Percentiles rank a stretch among this genome's conserved stretches.
phyloP scores from a whole-genome alignment of 2,329 filamentous ascomycete species.

The Alternaria incomplexa region DNA sequence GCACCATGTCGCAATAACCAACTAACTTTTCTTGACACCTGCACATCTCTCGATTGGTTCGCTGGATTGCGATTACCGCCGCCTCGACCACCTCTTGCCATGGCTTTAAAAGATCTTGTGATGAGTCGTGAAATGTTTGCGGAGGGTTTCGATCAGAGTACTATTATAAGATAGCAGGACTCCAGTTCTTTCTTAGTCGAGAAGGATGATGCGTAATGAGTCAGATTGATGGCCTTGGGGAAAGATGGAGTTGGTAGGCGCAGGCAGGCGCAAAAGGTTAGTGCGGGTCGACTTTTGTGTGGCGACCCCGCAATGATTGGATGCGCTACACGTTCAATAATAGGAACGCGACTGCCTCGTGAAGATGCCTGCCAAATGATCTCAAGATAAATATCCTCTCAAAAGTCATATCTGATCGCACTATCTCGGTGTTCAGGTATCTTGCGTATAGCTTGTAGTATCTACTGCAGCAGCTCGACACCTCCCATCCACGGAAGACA shows the following conservation, averaged over 20 bases:
- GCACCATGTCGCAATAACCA: slow-evolving; percentile 68
- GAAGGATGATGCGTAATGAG: slow-evolving; percentile 12
- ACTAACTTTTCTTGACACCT: slow-evolving; percentile 58
- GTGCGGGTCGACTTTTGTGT: slow-evolving; percentile 3
- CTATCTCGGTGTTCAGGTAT: background rate
- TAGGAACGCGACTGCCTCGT: background rate
- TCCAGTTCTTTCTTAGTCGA: background rate
- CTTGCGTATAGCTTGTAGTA: background rate
- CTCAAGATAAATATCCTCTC: background rate
- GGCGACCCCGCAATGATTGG: slow-evolving; percentile 1
- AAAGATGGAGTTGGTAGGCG: background rate
- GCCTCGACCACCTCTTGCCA: slow-evolving; percentile 41
- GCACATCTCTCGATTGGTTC: slow-evolving; percentile 51
- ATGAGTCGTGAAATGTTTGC: slow-evolving; percentile 29
- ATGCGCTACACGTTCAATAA: background rate
- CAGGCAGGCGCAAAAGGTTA: slow-evolving; percentile 5
- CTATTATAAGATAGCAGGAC: background rate
- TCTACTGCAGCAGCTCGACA: background rate
- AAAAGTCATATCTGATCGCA: background rate
- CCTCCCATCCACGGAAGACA: background rate
- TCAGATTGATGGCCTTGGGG: slow-evolving; percentile 3
- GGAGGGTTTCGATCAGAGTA: background rate
- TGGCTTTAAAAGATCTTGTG: slow-evolving; percentile 17
- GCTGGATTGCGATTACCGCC: slow-evolving; percentile 45
- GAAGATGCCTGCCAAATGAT: background rate